Evolutionary conservation across 768 basidiomycete genomes (phyloP).

Genomic region (Auricularia sp.): DNA sequence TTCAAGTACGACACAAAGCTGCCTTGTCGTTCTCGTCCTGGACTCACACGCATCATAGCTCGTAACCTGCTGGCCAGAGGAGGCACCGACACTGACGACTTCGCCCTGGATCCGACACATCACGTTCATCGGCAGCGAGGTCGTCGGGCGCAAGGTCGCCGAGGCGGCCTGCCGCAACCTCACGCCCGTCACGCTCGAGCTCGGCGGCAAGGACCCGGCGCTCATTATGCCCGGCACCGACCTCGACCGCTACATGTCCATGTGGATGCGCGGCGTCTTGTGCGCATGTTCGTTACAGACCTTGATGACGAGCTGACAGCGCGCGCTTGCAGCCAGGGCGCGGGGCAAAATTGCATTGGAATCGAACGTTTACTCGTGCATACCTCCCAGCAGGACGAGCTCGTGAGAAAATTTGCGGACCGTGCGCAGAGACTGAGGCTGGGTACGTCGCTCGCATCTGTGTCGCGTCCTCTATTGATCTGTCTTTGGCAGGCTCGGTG

Average conservation of each 20-base stretch:
- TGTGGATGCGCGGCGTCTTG: conserved; percentile 90
- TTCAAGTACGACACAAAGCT: conserved; percentile 45
- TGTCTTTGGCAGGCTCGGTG: conserved; percentile 36
- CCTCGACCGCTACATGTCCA: conserved; percentile 63
- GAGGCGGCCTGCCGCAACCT: conserved; percentile 1
- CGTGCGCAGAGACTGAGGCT: conserved; percentile 60
- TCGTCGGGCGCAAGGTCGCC: conserved; percentile 58
- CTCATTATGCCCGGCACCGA: conserved; percentile 83
- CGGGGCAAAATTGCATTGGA: conserved; percentile 95
- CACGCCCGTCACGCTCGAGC: conserved; percentile 61
- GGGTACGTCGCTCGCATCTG: conserved; percentile 16
- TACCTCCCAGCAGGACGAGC: conserved; percentile 59
- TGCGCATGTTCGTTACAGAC: conserved; percentile 29
- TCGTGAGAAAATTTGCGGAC: conserved; percentile 55
- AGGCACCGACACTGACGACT: conserved; percentile 72
- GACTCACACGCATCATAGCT: conserved; percentile 31
- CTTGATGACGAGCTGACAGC: neutral
- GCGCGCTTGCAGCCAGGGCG: conserved; percentile 56
- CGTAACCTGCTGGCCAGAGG: conserved; percentile 80
- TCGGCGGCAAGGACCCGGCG: conserved; percentile 92
- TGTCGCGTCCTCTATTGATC: no score
- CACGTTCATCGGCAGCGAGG: conserved; percentile 83
- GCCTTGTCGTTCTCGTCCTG: conserved; percentile 7
- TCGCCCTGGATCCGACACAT: conserved; percentile 82
- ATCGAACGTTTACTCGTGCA: conserved; percentile 91